Evolutionary conservation across 2,329 filamentous ascomycete genomes (phyloP).

Genomic region (Ceratocystiopsis brevicomis): DNA sequence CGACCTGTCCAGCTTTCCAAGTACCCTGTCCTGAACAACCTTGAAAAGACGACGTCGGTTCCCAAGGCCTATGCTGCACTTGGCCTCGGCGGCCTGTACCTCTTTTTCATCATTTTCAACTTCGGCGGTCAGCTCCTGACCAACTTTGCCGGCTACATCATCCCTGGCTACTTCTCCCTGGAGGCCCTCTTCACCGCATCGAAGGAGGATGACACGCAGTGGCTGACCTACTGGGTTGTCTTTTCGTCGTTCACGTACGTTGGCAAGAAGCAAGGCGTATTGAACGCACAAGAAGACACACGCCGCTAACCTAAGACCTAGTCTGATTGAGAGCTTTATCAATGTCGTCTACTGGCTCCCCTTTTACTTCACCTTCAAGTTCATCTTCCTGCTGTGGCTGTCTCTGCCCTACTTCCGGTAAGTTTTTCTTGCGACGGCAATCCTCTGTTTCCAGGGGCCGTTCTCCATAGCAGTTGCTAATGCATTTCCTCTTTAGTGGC

Average conservation of each 20-base stretch:
- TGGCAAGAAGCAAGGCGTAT: background rate
- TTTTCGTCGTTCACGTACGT: slow-evolving; percentile 59
- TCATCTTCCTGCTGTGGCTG: slow-evolving; percentile 93
- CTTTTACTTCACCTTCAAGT: slow-evolving; percentile 99
- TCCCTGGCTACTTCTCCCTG: slow-evolving; percentile 73
- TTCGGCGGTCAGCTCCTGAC: slow-evolving; percentile 74
- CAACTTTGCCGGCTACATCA: slow-evolving; percentile 67
- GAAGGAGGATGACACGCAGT: slow-evolving; percentile 68
- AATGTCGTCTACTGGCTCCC: slow-evolving; percentile 88
- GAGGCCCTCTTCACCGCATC: slow-evolving; percentile 51
- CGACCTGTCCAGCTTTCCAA: slow-evolving; percentile 48
- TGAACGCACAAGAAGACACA: no score
- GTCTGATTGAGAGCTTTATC: slow-evolving; percentile 61
- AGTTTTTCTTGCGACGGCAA: slow-evolving; percentile 17
- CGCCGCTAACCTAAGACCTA: slow-evolving; percentile 13
- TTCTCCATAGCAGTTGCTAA: slow-evolving; percentile 8
- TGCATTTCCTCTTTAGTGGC: slow-evolving; percentile 37
- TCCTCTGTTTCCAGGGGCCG: background rate
- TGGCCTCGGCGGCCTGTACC: slow-evolving; percentile 60
- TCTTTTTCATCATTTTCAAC: slow-evolving; percentile 87
- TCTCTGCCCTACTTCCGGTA: slow-evolving; percentile 87
- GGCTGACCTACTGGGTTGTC: slow-evolving; percentile 73
- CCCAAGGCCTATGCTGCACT: slow-evolving; percentile 75
- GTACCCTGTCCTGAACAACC: slow-evolving; percentile 65
- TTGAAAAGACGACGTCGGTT: slow-evolving; percentile 66